Conservation (phyloP, 306 rosid species). For the Cicer yamashitae region DNA sequence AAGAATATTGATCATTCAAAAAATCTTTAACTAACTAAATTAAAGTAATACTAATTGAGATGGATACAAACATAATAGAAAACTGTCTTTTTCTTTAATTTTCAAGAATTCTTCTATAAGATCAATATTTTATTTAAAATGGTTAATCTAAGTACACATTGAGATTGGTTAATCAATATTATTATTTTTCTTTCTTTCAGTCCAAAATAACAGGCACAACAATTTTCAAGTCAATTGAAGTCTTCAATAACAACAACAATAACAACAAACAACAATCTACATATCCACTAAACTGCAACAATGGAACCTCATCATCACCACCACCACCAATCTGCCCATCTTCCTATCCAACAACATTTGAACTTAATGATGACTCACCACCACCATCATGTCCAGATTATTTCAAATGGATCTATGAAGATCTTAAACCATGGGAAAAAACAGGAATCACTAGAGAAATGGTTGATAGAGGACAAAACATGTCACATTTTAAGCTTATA, state of each 20-base stretch:
- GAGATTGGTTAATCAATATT: not conserved
- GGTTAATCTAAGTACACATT: not conserved
- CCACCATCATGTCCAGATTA: constrained; percentile 50
- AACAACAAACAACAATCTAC: not conserved
- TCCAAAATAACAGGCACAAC: constrained; percentile 15
- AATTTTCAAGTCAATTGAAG: constrained; percentile 29
- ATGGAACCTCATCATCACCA: not conserved
- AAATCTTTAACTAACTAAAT: too few relatives aligned
- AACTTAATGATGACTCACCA: not conserved
- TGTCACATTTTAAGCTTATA: constrained; percentile 51
- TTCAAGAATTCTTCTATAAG: too few relatives aligned
- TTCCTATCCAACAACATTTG: constrained; percentile 25
- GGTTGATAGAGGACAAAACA: constrained; percentile 44
- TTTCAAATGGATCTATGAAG: constrained; percentile 63
- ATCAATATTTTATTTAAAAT: too few relatives aligned
- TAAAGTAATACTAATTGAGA: too few relatives aligned
- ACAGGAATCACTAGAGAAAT: constrained; percentile 57
- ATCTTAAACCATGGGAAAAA: constrained; percentile 54
- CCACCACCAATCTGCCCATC: constrained; percentile 4
- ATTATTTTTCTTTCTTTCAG: constrained; percentile 24
- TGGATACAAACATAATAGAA: too few relatives aligned
- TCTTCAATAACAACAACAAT: constrained; percentile 27
- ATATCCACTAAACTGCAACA: constrained; percentile 13
- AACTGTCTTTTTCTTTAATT: too few relatives aligned
- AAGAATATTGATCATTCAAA: too few relatives aligned